Conservation (phyloP, 345 rosid species). For the Euphorbia peplus region DNA sequence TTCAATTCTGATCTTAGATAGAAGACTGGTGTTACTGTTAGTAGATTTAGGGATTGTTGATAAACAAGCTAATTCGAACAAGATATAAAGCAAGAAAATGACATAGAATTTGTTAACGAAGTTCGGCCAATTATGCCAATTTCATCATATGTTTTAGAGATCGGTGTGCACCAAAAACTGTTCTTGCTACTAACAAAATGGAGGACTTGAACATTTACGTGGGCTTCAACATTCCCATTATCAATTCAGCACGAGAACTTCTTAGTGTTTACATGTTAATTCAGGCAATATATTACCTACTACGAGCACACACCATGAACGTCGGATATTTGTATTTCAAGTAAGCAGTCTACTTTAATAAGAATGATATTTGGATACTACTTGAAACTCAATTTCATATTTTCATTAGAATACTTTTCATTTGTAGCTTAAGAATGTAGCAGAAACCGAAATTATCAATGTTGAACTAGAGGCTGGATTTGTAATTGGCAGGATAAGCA, state of each 20-base stretch:
- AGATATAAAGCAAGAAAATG: too few relatives aligned
- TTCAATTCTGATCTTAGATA: conserved; percentile 33
- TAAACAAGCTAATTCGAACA: too few relatives aligned
- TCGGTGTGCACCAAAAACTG: conserved; percentile 45
- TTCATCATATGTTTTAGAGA: conserved; percentile 41
- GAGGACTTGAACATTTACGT: conserved; percentile 40
- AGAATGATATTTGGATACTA: background rate
- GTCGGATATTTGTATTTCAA: conserved; percentile 38
- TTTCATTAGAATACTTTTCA: conserved; percentile 7
- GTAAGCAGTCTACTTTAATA: conserved; percentile 28
- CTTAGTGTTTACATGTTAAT: conserved; percentile 33
- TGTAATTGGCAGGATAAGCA: conserved; percentile 39
- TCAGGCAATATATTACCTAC: conserved; percentile 31
- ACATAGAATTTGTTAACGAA: too few relatives aligned
- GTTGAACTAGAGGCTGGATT: conserved; percentile 35
- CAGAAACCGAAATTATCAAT: conserved; percentile 35
- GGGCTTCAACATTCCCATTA: conserved; percentile 46
- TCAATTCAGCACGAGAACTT: conserved; percentile 46
- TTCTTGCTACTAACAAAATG: conserved; percentile 37
- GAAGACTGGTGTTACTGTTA: conserved; percentile 47
- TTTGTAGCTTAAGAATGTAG: conserved; percentile 42
- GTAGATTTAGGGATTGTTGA: conserved; percentile 54
- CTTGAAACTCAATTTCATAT: background rate
- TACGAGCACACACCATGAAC: conserved; percentile 28
- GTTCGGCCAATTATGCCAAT: too few relatives aligned